These are phyloP conservation scores for Aspergillus mulundensis DNA, from an alignment of 495 filamentous ascomycete genomes.

Conservation along the genomic window DNA sequence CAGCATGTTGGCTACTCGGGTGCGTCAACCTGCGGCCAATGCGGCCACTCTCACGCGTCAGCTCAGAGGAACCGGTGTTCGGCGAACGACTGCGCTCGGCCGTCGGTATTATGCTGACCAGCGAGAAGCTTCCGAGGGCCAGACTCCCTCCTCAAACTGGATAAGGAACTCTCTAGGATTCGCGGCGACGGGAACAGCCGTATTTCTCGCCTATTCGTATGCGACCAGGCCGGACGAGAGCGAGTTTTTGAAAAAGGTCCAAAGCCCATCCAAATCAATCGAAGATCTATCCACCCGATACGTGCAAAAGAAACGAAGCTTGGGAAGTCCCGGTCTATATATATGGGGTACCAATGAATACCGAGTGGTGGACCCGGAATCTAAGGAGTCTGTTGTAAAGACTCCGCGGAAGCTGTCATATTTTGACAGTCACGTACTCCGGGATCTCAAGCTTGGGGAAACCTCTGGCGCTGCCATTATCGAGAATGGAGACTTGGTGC, in stretches of 20 bases:
- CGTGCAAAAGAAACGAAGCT: conserved; percentile 79
- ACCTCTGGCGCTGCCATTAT: conserved; percentile 84
- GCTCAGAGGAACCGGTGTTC: conserved; percentile 16
- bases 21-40: conserved; percentile 24
- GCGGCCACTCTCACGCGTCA: conserved; percentile 19
- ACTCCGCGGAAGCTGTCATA: conserved; percentile 71
- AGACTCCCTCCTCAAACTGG: conserved; percentile 27
- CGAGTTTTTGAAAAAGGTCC: conserved; percentile 20
- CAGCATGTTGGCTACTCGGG: conserved; percentile 31
- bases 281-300: conserved; percentile 73
- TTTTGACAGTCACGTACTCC: conserved; percentile 79
- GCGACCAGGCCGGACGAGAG: conserved; percentile 20
- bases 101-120: conserved; percentile 32
- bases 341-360: conserved; percentile 91
- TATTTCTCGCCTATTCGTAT: conserved; percentile 35
- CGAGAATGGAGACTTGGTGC: conserved; percentile 83
- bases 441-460: conserved; percentile 81
- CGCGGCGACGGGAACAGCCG: conserved; percentile 33
- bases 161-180: conserved; percentile 33
- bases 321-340: conserved; percentile 87
- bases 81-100: conserved; percentile 22
- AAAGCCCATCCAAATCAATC: conserved; percentile 23
- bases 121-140: conserved; percentile 13
- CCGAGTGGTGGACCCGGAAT: conserved; percentile 78
- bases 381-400: conserved; percentile 70